These are phyloP conservation scores for Exophiala aquamarina DNA, from an alignment of 2,329 filamentous ascomycete species.

Conservation along the genomic window DNA sequence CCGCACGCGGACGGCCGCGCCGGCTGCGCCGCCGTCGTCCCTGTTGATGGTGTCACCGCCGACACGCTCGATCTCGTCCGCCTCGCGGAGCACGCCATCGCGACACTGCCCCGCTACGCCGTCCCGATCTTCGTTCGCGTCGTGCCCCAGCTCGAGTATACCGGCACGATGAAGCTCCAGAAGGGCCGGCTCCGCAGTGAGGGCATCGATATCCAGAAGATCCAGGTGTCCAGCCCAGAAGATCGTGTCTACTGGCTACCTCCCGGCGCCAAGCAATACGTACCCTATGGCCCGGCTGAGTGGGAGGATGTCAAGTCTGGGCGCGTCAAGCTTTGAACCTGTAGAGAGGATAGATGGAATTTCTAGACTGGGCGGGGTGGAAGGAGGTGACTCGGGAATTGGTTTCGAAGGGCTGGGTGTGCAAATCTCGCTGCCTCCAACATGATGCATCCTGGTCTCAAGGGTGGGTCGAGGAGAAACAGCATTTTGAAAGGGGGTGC, in stretches of 20 bases:
- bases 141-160: constrained; percentile 58
- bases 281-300: constrained; percentile 20
- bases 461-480: too few species aligned
- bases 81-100: constrained; percentile 59
- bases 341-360: constrained; percentile 1
- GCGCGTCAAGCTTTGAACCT: constrained; percentile 22
- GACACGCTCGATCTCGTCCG: constrained; percentile 59
- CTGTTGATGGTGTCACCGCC: constrained; percentile 38
- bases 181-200: constrained; percentile 60
- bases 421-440: too few species aligned
- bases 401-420: too few species aligned
- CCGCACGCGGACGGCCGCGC: constrained; percentile 81
- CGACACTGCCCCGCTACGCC: constrained; percentile 68
- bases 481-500: too few species aligned
- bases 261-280: constrained; percentile 20
- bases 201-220: constrained; percentile 26
- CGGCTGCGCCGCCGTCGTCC: constrained; percentile 70
- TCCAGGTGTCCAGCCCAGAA: constrained; percentile 10
- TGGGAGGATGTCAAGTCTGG: constrained; percentile 29
- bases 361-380: neutral
- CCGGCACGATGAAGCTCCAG: constrained; percentile 79
- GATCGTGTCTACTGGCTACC: constrained; percentile 28
- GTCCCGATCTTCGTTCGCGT: constrained; percentile 72
- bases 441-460: too few species aligned
- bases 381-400: too few species aligned